Percentiles rank a stretch among this genome's conserved stretches.
phyloP scores from a whole-genome alignment of 768 basidiomycete species.

The Calocera cornea region DNA sequence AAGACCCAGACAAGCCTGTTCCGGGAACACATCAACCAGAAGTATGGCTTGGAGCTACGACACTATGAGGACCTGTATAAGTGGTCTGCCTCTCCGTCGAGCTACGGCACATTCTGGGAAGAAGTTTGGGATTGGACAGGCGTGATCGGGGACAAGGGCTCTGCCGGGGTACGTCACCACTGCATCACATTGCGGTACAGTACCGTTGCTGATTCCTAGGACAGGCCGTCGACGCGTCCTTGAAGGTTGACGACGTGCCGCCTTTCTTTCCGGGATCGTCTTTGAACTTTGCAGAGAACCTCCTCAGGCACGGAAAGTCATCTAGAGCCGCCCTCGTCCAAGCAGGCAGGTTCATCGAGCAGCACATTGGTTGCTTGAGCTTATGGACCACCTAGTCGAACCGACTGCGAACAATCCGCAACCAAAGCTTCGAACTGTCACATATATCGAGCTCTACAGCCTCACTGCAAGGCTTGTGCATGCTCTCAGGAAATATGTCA shows the following conservation, averaged over 20 bases:
- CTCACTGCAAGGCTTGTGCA: conserved; percentile 46
- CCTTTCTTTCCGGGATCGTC: conserved; percentile 54
- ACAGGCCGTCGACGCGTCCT: conserved; percentile 39
- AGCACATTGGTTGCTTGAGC: not conserved
- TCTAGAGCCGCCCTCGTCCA: conserved; percentile 54
- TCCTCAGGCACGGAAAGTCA: conserved; percentile 45
- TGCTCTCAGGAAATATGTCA: conserved; percentile 37
- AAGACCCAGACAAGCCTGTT: conserved; percentile 11
- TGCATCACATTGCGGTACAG: not conserved
- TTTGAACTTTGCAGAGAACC: conserved; percentile 74
- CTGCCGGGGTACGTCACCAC: conserved; percentile 19
- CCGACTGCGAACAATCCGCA: conserved; percentile 38
- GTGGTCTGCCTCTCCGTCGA: conserved; percentile 38
- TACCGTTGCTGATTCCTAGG: not conserved
- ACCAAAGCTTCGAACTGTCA: conserved; percentile 31
- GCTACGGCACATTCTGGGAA: conserved; percentile 52
- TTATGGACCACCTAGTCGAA: conserved; percentile 36
- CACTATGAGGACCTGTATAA: conserved; percentile 51
- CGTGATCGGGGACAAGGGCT: conserved; percentile 50
- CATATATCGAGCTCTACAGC: conserved; percentile 46
- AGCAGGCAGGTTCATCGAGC: conserved; percentile 38
- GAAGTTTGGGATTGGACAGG: conserved; percentile 56
- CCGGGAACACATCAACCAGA: conserved; percentile 33
- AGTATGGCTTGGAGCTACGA: conserved; percentile 31
- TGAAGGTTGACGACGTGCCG: conserved; percentile 47